Percentiles rank a stretch among this genome's conserved stretches.
Evolutionary conservation across 1,284 basidiomycete genomes (phyloP).

Genomic region (Ceratobasidium sp.): DNA sequence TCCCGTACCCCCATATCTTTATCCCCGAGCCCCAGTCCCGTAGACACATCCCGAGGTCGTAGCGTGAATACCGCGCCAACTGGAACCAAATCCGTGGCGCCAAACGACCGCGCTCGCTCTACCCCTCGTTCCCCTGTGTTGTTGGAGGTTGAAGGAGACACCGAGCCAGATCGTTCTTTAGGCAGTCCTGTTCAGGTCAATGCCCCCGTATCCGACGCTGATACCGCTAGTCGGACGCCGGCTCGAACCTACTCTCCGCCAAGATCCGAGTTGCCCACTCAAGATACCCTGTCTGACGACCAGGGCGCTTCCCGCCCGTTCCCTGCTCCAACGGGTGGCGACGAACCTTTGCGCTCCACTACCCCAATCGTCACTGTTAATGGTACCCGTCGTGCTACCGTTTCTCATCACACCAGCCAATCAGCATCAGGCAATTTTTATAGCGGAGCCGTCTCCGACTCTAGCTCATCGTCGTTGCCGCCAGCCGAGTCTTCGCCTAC

Average conservation of each 20-base stretch:
- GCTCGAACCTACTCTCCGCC: neutral
- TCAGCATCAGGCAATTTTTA: conserved; percentile 33
- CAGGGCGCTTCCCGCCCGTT: neutral
- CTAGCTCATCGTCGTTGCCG: conserved; percentile 12
- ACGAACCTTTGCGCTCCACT: neutral
- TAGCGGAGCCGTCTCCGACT: conserved; percentile 18
- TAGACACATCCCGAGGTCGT: conserved; percentile 13
- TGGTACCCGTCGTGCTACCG: conserved; percentile 19
- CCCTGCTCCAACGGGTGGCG: neutral
- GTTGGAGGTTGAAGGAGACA: conserved; percentile 4
- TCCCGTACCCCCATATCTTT: conserved; percentile 6
- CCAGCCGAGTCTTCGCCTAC: conserved; percentile 6
- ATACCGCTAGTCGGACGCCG: neutral
- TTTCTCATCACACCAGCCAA: conserved; percentile 25
- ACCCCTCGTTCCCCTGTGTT: conserved; percentile 25
- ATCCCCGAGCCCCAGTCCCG: neutral
- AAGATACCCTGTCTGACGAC: neutral
- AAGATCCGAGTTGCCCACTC: neutral
- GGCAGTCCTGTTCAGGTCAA: too few species aligned
- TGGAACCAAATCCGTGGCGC: neutral
- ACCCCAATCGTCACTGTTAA: conserved; percentile 31
- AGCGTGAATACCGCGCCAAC: neutral
- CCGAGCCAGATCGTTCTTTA: neutral
- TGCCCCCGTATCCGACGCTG: neutral
- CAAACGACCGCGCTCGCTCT: conserved; percentile 2